Evolutionary conservation across 2,329 filamentous ascomycete species (phyloP).

Genomic region (Aspergillus oerlinghausenensis): DNA sequence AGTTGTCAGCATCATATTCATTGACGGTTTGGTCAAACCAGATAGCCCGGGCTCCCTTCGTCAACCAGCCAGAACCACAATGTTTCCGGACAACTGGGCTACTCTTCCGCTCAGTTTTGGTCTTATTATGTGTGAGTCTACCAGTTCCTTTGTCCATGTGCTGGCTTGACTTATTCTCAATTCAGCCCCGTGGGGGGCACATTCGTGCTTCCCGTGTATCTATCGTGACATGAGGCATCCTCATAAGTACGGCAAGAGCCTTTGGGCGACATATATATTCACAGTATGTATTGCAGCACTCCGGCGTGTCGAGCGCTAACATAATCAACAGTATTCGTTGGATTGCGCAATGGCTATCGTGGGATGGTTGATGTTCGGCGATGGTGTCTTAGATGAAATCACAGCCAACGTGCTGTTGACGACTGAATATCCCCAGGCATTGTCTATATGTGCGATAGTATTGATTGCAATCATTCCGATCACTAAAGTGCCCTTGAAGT

Average conservation of each 20-base stretch:
- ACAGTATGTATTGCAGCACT: slow-evolving; percentile 52
- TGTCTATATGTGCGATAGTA: slow-evolving; percentile 75
- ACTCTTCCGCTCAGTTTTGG: slow-evolving; percentile 85
- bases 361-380: slow-evolving; percentile 92
- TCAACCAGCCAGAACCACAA: slow-evolving; percentile 71
- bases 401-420: slow-evolving; percentile 82
- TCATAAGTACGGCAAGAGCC: slow-evolving; percentile 69
- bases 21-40: slow-evolving; percentile 82
- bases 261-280: slow-evolving; percentile 78
- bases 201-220: slow-evolving; percentile 78
- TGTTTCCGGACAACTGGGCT: slow-evolving; percentile 81
- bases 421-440: slow-evolving; percentile 64
- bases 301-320: slow-evolving; percentile 8
- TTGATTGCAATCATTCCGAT: slow-evolving; percentile 91
- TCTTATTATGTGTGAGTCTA: slow-evolving; percentile 66
- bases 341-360: slow-evolving; percentile 77
- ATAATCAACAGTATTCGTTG: slow-evolving; percentile 59
- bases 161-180: slow-evolving; percentile 3
- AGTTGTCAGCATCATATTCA: slow-evolving; percentile 80
- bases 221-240: slow-evolving; percentile 76
- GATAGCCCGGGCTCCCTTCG: slow-evolving; percentile 75
- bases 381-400: slow-evolving; percentile 79
- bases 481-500: slow-evolving; percentile 88
- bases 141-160: background rate
- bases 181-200: slow-evolving; percentile 62